phyloP scores from a whole-genome alignment of 495 filamentous ascomycete species.

The Tuber magnatum region DNA sequence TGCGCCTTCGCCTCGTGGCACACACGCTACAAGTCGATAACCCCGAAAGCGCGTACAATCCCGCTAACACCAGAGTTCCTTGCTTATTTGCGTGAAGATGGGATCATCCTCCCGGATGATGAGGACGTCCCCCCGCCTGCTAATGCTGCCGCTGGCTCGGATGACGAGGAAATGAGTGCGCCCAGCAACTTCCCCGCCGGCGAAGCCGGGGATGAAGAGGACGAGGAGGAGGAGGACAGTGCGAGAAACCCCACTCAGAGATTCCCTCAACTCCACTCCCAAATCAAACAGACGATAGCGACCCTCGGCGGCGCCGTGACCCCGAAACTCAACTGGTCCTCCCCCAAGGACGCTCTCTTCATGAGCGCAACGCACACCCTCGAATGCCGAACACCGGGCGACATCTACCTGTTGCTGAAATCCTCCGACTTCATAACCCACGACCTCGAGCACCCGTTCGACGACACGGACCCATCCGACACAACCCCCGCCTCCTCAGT shows the following conservation, averaged over 20 bases:
- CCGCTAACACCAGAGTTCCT: conserved; percentile 68
- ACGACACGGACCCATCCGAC: conserved; percentile 56
- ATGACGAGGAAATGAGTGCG: conserved; percentile 36
- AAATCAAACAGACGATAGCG: conserved; percentile 66
- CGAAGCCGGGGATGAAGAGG: conserved; percentile 45
- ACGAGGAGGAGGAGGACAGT: conserved; percentile 40
- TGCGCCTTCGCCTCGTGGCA: conserved; percentile 95
- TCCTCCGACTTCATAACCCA: conserved; percentile 88
- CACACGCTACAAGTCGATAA: conserved; percentile 63
- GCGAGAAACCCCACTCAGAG: conserved; percentile 43
- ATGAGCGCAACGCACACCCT: conserved; percentile 84
- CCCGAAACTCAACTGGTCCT: conserved; percentile 96
- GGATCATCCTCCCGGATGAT: conserved; percentile 73
- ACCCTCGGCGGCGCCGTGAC: conserved; percentile 73
- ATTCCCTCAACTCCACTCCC: conserved; percentile 63
- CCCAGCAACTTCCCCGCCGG: conserved; percentile 22
- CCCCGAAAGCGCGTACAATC: conserved; percentile 77
- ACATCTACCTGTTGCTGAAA: conserved; percentile 89
- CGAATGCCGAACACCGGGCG: conserved; percentile 77
- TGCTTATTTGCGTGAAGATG: conserved; percentile 81
- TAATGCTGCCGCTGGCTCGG: background rate
- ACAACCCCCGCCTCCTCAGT: conserved; percentile 40
- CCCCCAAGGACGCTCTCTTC: conserved; percentile 94
- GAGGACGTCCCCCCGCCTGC: conserved; percentile 41
- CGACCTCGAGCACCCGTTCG: conserved; percentile 87